Evolutionary conservation across 2,329 filamentous ascomycete species (phyloP).

Genomic region (Aspergillus sp.): DNA sequence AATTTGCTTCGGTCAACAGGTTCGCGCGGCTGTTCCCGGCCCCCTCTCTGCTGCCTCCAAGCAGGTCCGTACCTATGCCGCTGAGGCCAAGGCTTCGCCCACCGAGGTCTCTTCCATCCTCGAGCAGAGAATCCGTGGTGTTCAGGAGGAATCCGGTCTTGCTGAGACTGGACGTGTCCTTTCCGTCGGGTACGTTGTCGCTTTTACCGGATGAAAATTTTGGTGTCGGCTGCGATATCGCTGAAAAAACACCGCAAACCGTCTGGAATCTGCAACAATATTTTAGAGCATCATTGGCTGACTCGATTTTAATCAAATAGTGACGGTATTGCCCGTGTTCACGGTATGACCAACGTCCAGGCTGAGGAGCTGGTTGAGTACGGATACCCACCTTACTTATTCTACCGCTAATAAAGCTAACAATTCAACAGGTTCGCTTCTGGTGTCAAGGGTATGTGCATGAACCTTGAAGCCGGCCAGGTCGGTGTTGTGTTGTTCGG

Average conservation of each 20-base stretch:
- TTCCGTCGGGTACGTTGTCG: slow-evolving; percentile 85
- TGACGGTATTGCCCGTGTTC: slow-evolving; percentile 99
- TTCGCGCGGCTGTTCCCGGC: slow-evolving; percentile 81
- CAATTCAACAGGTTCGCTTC: slow-evolving; percentile 78
- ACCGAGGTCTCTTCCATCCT: slow-evolving; percentile 99
- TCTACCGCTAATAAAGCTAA: slow-evolving; percentile 26
- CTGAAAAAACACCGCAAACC: slow-evolving; percentile 25
- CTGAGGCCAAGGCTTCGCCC: slow-evolving; percentile 90
- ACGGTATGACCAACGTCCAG: slow-evolving; percentile 99
- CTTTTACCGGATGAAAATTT: slow-evolving; percentile 27
- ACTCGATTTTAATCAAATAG: slow-evolving; percentile 51
- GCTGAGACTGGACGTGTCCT: slow-evolving; percentile 99
- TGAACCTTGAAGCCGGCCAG: slow-evolving; percentile 99
- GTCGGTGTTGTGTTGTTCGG: slow-evolving; percentile 99
- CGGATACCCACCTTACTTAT: neutral
- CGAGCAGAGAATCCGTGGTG: slow-evolving; percentile 98
- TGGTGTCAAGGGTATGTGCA: slow-evolving; percentile 99
- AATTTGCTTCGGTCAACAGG: slow-evolving; percentile 55
- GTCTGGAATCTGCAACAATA: slow-evolving; percentile 1
- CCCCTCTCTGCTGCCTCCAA: slow-evolving; percentile 69
- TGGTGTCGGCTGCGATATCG: slow-evolving; percentile 27
- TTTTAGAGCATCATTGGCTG: slow-evolving; percentile 14
- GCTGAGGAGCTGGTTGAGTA: too few species aligned
- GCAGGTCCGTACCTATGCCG: slow-evolving; percentile 82
- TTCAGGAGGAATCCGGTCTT: slow-evolving; percentile 93